These are phyloP conservation scores for Raffaelea albimanens DNA, from an alignment of 2,329 filamentous ascomycete species.

Conservation along the genomic window DNA sequence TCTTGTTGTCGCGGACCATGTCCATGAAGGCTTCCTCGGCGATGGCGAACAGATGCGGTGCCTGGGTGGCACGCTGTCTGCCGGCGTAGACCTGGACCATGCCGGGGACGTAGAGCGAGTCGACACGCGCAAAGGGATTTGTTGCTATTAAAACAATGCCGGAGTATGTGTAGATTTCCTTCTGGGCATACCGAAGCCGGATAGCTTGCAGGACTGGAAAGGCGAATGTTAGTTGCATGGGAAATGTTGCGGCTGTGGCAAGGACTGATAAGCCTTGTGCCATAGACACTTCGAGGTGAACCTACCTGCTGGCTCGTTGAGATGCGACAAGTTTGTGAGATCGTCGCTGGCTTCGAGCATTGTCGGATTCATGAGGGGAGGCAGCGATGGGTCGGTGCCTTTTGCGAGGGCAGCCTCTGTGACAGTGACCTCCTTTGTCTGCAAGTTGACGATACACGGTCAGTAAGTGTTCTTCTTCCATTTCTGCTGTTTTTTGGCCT, in stretches of 20 bases:
- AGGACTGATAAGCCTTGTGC: too few species aligned
- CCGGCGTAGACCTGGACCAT: constrained; percentile 99
- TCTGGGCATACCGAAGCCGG: constrained; percentile 90
- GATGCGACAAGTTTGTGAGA: constrained; percentile 90
- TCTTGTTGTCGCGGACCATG: constrained; percentile 91
- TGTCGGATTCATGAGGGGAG: constrained; percentile 93
- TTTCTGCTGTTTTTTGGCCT: constrained; percentile 9
- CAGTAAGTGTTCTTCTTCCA: neutral
- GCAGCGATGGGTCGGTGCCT: constrained; percentile 67
- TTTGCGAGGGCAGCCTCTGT: constrained; percentile 66
- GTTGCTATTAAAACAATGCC: constrained; percentile 97
- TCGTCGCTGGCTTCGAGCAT: constrained; percentile 99
- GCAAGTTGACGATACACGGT: constrained; percentile 9
- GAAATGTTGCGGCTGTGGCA: constrained; percentile 13
- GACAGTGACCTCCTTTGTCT: constrained; percentile 75
- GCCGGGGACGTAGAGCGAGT: constrained; percentile 94
- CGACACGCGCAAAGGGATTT: constrained; percentile 93
- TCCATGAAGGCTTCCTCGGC: constrained; percentile 99
- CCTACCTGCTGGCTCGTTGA: constrained; percentile 95
- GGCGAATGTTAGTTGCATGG: neutral
- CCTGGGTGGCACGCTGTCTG: constrained; percentile 91
- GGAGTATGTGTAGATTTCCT: constrained; percentile 99
- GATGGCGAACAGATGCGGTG: constrained; percentile 96
- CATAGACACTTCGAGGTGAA: too few species aligned
- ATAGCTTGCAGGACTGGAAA: constrained; percentile 85